phyloP scores from a whole-genome alignment of 441 rosid genomes.

The Jatropha multifida region DNA sequence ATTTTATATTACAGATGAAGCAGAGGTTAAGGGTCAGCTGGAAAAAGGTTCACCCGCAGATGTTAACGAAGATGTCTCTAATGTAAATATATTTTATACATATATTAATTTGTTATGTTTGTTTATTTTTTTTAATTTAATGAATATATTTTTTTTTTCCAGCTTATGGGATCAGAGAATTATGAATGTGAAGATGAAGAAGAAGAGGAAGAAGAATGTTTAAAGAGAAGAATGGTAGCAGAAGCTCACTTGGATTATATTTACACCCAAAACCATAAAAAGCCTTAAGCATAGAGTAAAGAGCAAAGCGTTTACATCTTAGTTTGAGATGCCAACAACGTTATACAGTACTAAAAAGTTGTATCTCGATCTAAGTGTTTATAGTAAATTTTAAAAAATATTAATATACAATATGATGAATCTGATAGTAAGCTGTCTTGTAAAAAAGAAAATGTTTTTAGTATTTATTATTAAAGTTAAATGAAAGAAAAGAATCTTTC shows the following conservation, averaged over 20 bases:
- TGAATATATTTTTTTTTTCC: neutral
- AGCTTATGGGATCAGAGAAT: slow-evolving; percentile 59
- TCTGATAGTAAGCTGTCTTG: neutral
- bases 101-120: neutral
- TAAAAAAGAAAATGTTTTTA: no score
- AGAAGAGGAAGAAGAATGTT: slow-evolving; percentile 68
- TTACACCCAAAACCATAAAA: slow-evolving; percentile 63
- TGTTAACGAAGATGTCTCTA: slow-evolving; percentile 26
- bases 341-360: neutral
- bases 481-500: slow-evolving; percentile 1
- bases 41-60: neutral
- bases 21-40: slow-evolving; percentile 15
- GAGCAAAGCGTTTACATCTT: neutral
- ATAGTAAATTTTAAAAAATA: neutral
- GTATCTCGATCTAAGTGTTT: neutral
- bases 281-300: slow-evolving; percentile 28
- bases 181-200: slow-evolving; percentile 47
- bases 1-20: slow-evolving; percentile 24
- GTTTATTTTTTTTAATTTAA: neutral
- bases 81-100: slow-evolving; percentile 21
- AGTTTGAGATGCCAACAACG: neutral
- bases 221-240: slow-evolving; percentile 59
- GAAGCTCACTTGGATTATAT: slow-evolving; percentile 87
- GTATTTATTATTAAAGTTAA: no score
- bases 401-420: neutral